These are phyloP conservation scores for Saturnispora hagleri DNA, from an alignment of 805 yeast genomes.

Conservation along the genomic window DNA sequence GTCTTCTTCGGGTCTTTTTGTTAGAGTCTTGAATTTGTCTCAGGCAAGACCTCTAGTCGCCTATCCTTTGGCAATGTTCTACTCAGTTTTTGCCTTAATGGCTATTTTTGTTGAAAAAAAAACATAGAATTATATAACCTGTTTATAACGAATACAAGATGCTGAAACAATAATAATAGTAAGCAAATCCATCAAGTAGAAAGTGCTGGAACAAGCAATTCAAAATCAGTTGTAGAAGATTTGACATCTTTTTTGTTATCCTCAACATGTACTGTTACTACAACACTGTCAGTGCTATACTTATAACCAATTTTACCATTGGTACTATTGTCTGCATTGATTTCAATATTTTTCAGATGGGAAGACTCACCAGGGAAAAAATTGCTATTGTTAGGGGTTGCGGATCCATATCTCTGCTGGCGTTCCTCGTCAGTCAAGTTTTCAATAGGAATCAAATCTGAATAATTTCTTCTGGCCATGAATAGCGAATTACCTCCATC, in stretches of 20 bases:
- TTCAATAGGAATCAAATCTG: slow-evolving; percentile 50
- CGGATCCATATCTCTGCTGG: slow-evolving; percentile 22
- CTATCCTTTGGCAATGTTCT: slow-evolving; percentile 85
- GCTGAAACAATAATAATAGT: neutral
- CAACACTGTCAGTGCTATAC: slow-evolving; percentile 45
- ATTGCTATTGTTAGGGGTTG: neutral
- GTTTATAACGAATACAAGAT: neutral
- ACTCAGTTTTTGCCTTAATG: slow-evolving; percentile 91
- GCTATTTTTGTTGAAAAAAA: slow-evolving; percentile 55
- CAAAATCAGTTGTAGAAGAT: slow-evolving; percentile 56
- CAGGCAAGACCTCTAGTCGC: slow-evolving; percentile 88
- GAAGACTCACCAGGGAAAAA: slow-evolving; percentile 20
- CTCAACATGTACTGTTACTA: slow-evolving; percentile 70
- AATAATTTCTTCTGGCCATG: slow-evolving; percentile 63
- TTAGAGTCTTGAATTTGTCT: slow-evolving; percentile 69
- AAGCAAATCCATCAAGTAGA: neutral
- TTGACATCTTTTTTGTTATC: slow-evolving; percentile 38
- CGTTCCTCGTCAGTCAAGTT: slow-evolving; percentile 22
- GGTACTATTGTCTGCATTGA: neutral
- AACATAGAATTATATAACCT: neutral
- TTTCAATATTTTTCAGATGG: slow-evolving; percentile 10
- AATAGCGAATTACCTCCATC: slow-evolving; percentile 43
- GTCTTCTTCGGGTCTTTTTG: slow-evolving; percentile 89
- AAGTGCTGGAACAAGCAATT: slow-evolving; percentile 55
- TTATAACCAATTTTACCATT: slow-evolving; percentile 38